These are phyloP conservation scores for Hippophae gyantsensis DNA, from an alignment of 306 rosid species.

Conservation along the genomic window DNA sequence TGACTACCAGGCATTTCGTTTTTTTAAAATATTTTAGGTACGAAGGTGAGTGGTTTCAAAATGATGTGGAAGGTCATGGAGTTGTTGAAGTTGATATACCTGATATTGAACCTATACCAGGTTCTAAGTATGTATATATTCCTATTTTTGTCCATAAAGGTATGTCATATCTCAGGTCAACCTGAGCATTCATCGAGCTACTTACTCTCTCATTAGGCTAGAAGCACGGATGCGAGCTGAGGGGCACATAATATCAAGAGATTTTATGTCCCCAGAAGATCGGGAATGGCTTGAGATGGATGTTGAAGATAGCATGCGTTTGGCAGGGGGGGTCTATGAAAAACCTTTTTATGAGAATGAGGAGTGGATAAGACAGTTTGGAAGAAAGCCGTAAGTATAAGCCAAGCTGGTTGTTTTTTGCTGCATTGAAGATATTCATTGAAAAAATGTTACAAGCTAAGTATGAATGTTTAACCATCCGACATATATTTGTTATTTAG, in stretches of 20 bases:
- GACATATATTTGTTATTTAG: neutral
- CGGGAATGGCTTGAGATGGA: slow-evolving; percentile 91
- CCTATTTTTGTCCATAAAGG: slow-evolving; percentile 11
- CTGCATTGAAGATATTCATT: neutral
- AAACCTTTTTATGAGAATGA: slow-evolving; percentile 72
- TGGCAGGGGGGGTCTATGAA: slow-evolving; percentile 46
- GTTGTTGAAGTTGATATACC: slow-evolving; percentile 93
- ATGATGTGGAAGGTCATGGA: slow-evolving; percentile 84
- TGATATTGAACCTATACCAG: slow-evolving; percentile 76
- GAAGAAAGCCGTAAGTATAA: slow-evolving; percentile 67
- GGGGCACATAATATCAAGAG: slow-evolving; percentile 67
- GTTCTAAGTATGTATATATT: slow-evolving; percentile 59
- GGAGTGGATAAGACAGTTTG: slow-evolving; percentile 61
- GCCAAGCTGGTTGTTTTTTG: neutral
- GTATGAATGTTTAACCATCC: neutral
- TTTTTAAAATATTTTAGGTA: slow-evolving; percentile 34
- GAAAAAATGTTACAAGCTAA: neutral
- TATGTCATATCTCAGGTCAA: slow-evolving; percentile 1
- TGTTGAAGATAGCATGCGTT: slow-evolving; percentile 62
- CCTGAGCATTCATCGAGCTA: slow-evolving; percentile 18
- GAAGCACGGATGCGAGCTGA: slow-evolving; percentile 83
- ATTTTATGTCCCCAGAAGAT: slow-evolving; percentile 73
- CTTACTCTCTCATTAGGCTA: slow-evolving; percentile 45
- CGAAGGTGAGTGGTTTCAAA: slow-evolving; percentile 98
- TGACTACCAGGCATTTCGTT: slow-evolving; percentile 13